A percentile compares a stretch with the other conserved stretches of the same genome.
phyloP scores from a whole-genome alignment of 2,329 filamentous ascomycete species.

The Lachnellula cervina region DNA sequence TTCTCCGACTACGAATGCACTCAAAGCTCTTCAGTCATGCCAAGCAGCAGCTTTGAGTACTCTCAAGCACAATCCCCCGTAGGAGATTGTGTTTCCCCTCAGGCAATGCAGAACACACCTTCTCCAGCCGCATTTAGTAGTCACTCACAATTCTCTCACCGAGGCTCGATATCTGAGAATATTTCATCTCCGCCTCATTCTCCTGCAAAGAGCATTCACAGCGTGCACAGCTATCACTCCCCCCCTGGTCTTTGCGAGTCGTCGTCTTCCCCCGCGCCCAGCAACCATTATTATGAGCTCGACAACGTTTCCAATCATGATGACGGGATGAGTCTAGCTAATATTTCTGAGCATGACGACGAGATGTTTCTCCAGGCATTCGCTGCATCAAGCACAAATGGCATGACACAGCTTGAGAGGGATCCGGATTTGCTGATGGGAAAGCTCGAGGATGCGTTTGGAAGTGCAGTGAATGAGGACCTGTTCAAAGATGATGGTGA shows the following conservation, averaged over 20 bases:
- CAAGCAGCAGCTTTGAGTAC: conserved; percentile 36
- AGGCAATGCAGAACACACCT: conserved; percentile 25
- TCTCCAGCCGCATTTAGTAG: conserved; percentile 26
- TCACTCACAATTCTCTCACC: conserved; percentile 21
- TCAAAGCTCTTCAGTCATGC: conserved; percentile 29
- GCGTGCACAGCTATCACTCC: conserved; percentile 46
- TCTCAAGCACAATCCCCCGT: conserved; percentile 24
- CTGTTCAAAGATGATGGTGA: conserved; percentile 26
- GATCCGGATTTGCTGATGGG: conserved; percentile 29
- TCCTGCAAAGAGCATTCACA: conserved; percentile 45
- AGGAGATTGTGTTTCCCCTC: conserved; percentile 28
- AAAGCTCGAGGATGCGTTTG: conserved; percentile 30
- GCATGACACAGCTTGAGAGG: conserved; percentile 25
- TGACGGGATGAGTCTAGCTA: conserved; percentile 8
- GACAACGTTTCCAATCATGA: conserved; percentile 21
- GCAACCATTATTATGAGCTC: conserved; percentile 28
- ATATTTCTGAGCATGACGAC: conserved; percentile 27
- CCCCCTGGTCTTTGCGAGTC: conserved; percentile 58
- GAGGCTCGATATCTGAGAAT: conserved; percentile 21
- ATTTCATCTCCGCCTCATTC: conserved; percentile 38
- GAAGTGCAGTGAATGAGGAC: conserved; percentile 15
- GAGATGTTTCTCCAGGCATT: conserved; percentile 34
- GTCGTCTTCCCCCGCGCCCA: conserved; percentile 47
- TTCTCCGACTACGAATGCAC: conserved; percentile 36
- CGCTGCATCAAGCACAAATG: conserved; percentile 18